Conservation (phyloP, 495 filamentous ascomycete genomes). For the Lepidopterella palustris region DNA sequence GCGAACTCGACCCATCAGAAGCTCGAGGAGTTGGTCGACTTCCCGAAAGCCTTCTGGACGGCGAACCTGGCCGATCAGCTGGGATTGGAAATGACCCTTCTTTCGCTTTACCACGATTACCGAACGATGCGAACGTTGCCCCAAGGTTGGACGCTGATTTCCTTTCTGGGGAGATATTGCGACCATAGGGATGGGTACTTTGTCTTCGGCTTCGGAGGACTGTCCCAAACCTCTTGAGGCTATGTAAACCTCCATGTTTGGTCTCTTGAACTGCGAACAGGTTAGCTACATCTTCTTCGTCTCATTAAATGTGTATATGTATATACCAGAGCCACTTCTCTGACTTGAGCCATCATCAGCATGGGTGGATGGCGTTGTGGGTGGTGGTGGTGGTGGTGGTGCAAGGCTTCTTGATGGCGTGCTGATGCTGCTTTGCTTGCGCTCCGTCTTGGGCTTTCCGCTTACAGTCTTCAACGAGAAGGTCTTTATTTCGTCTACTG, state of each 20-base stretch:
- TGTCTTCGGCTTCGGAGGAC: slow-evolving; percentile 33
- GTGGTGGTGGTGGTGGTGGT: slow-evolving; percentile 15
- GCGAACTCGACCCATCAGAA: slow-evolving; percentile 22
- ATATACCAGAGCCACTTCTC: slow-evolving; percentile 32
- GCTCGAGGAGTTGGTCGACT: slow-evolving; percentile 12
- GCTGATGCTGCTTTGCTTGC: slow-evolving; percentile 27
- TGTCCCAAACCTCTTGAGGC: slow-evolving; percentile 39
- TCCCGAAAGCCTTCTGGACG: slow-evolving; percentile 16
- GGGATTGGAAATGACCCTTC: slow-evolving; percentile 15
- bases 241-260: slow-evolving; percentile 31
- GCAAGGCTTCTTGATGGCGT: slow-evolving; percentile 22
- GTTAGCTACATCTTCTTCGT: neutral
- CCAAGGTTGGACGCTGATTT: slow-evolving; percentile 31
- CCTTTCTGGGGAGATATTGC: slow-evolving; percentile 33
- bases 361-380: slow-evolving; percentile 17
- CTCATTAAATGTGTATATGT: neutral
- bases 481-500: slow-evolving; percentile 80
- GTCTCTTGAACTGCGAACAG: slow-evolving; percentile 28
- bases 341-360: slow-evolving; percentile 32
- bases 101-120: slow-evolving; percentile 21
- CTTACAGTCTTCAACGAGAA: slow-evolving; percentile 54
- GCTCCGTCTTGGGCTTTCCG: slow-evolving; percentile 23
- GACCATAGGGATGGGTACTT: slow-evolving; percentile 34
- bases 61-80: slow-evolving; percentile 20
- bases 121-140: slow-evolving; percentile 20